Conservation (phyloP, 106 monocot genomes). For the Acorus calamus region DNA sequence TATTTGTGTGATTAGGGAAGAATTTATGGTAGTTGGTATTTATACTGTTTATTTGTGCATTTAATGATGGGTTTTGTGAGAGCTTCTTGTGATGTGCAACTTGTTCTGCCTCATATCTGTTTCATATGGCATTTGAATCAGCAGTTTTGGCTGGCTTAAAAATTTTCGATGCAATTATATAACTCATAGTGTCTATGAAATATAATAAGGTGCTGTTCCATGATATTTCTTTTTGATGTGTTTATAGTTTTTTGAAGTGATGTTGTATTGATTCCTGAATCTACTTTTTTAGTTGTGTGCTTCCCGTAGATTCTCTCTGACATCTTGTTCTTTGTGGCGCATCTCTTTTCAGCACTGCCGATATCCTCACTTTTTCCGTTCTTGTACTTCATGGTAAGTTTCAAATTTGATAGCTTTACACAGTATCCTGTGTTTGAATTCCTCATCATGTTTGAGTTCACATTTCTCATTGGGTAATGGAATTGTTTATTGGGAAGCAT, state of each 20-base stretch:
- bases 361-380: slow-evolving; percentile 81
- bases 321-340: background rate
- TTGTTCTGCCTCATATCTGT: no score
- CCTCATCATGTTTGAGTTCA: background rate
- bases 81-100: no score
- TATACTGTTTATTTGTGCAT: no score
- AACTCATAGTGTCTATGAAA: background rate
- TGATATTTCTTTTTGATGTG: background rate
- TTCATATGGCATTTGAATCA: no score
- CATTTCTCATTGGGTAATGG: background rate
- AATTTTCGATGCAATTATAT: slow-evolving; percentile 1
- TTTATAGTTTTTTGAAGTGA: slow-evolving; percentile 1
- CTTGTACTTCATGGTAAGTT: slow-evolving; percentile 85
- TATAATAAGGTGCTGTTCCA: background rate
- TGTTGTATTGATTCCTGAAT: slow-evolving; percentile 11
- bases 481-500: no score
- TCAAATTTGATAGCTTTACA: background rate
- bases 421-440: background rate
- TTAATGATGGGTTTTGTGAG: no score
- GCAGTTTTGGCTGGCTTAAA: background rate
- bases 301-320: no score
- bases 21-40: no score
- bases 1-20: no score
- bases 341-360: slow-evolving; percentile 53
- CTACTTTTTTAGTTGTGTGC: no score